Percentiles rank a stretch among this genome's conserved stretches.
Evolutionary conservation across 257 asterid species (phyloP).

Genomic region (Solanum sparsipilum): DNA sequence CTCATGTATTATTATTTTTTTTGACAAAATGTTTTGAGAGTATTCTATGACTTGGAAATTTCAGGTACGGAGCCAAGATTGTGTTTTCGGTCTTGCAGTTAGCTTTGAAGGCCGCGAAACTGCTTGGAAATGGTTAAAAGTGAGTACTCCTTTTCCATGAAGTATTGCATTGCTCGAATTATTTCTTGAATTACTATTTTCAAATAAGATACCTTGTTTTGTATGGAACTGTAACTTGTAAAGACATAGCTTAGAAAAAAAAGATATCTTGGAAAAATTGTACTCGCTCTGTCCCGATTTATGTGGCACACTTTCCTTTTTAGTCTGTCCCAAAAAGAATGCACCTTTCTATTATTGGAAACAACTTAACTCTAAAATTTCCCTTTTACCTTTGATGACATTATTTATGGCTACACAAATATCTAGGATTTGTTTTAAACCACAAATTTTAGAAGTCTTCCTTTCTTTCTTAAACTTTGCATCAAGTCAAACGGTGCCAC

Average conservation of each 20-base stretch:
- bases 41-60: background rate
- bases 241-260: background rate
- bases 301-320: background rate
- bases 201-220: background rate
- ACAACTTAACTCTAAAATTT: background rate
- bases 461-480: background rate
- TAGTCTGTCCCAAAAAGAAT: background rate
- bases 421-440: background rate
- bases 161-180: background rate
- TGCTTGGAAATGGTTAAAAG: conserved; percentile 87
- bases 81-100: conserved; percentile 58
- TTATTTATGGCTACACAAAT: background rate
- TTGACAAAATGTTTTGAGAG: background rate
- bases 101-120: conserved; percentile 68
- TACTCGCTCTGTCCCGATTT: background rate
- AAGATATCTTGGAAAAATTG: background rate
- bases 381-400: background rate
- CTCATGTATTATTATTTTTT: background rate
- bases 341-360: background rate
- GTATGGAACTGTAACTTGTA: background rate
- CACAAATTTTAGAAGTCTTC: background rate
- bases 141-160: conserved; percentile 21
- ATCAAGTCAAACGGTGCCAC: background rate
- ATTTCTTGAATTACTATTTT: background rate
- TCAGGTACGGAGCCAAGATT: conserved; percentile 95